Evolutionary conservation across 352 stramenopile species (phyloP), one percentile per base, ranked within the genome.

Genomic region (Elongisporangium anandrum): DNA sequence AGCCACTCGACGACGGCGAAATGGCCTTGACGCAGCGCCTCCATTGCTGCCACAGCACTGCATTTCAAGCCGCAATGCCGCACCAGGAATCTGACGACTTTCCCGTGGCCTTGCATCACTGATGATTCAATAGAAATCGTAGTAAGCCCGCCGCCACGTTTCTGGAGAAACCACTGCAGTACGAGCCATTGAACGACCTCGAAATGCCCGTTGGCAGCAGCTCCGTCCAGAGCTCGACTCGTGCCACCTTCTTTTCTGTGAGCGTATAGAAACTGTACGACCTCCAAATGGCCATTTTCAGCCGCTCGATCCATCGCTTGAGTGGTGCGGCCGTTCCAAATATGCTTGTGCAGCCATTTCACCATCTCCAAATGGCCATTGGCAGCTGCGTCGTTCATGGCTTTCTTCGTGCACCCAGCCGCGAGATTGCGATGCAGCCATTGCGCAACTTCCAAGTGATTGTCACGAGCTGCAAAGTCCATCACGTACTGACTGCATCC

Each of bases 221-320:
- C 75, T 17, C 73, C 38, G 9, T 70, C 64, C 1, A 78, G 56
- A 0, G 57, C 70, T 7, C 70, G 59, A 16, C 57, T 62, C 1
- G 69, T 77, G 47, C 74, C 85, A 38, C 61, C 59, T 63, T 85
- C 77, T 0, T n/a, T 62, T 12, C 73, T 68, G 49, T 87, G 54
- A 3, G 50, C 50, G 3, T 85, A 73, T 1, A 89, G 68, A 68
- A 70, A 91, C 55, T 77, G 52, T 15, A 89, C 62, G 17, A 84
- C 68, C 16, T 76, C 73, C 10, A 89, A 26, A 34, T 84, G 78
- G 19, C 81, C 81, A 10, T 69, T 68, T 10, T 65, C 67, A 0
- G 65, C 72, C 0, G 78, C 78, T 16, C 70, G 61, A 26, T 84
- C 70, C 75, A 86, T 88, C 0, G 73, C 78, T 49, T 60, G 63